Base-by-base conservation (phyloP, 1,284 basidiomycete species). In the Thecaphora thlaspeos region DNA sequence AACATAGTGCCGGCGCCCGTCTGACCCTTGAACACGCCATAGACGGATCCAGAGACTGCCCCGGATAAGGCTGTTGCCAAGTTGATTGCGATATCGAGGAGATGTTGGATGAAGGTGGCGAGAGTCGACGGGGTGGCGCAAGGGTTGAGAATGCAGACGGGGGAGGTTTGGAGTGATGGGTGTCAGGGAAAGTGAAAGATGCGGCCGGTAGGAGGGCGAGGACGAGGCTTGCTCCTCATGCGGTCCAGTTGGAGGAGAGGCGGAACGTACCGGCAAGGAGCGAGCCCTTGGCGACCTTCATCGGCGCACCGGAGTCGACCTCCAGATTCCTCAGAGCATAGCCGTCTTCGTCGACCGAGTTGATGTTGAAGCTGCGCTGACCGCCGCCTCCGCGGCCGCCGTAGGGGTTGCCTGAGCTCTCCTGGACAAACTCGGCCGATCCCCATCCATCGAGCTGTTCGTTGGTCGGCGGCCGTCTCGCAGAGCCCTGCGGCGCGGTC, bases 241-340 rank as follows among this genome's bases (percentile, higher is more conserved):
- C 32, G 32, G 32, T 34, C 32, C 32, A 34, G 32, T 4, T 7
- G 10, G 5, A 14, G 15, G 32, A 15, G 32, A 11, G 4, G 9
- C 32, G 32, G 15, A 48, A 48, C 46, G 22, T 48, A 48, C 46
- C 46, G 2, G 58, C 39, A 34, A 66, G 55, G 11, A 66, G 53
- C 5, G 63, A 61, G 8, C 63, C 63, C 48, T 66, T 66, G 38
- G 60, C 59, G 2, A 66, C 63, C 39, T 62, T 60, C 17, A 66
- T 41, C 0, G 63, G 63, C 0, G 63, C 63, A 26, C 59, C 55
- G 5, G 59, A 61, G 40, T 66, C 63, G 28, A 62, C 30, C 28
- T 59, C 46, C n/a, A 48, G 52, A 0, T 32, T 46, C 1, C 40
- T 37, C 5, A 14, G 9, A 7, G 48, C 21, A 2, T 23, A 14